Evolutionary conservation across 1,284 basidiomycete genomes (phyloP), one percentile per base, ranked within the genome.

Genomic region (Malassezia furfur): DNA sequence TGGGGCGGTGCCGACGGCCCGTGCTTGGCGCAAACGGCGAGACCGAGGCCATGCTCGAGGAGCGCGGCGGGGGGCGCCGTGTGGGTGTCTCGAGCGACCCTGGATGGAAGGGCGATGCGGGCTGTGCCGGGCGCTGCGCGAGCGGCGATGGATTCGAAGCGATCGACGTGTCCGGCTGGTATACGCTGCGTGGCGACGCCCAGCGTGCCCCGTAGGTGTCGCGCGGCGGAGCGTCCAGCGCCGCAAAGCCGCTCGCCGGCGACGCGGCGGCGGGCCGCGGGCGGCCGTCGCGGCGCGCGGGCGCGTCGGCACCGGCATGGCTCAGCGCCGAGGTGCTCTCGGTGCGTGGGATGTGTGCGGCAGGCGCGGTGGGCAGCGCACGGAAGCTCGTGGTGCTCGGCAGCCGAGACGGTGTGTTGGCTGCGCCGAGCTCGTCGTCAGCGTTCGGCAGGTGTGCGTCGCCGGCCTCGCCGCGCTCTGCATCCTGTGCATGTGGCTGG

Each of bases 1-100:
- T 52, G 5, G 55, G 55, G 5, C 47, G 50, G 38, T 57, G 55
- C 25, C 25, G 34, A 1, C 55, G 55, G 12, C 55, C 55, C 21
- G 46, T 10, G 8, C 36, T 31, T 10, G 41, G n/a, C 0, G 54
- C 36, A 15, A 57, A 41, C 14, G 49, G 54, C 32, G 54, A 56
- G 7, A 44, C 35, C 8, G 54, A 45, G 21, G 22, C 22, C 25
- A 39, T 8, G 39, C 30, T 25, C 12, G 40, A 43, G 14, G 43
- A 45, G 15, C 15, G n/a, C n/a, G n/a, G 7, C n/a, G 32, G 34
- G 11, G 39, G 19, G 30, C 17, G 44, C 25, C 41, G 37, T 9
- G 49, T 40, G 3, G 54, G 54, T 25, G 49, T 51, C 34, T 52
- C 49, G 30, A 47, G 40, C 2, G 54, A 47, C 14, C 52, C 52